These are phyloP conservation scores for Starmerella vaccinii DNA, from an alignment of 805 yeast species.

Conservation along the genomic window DNA sequence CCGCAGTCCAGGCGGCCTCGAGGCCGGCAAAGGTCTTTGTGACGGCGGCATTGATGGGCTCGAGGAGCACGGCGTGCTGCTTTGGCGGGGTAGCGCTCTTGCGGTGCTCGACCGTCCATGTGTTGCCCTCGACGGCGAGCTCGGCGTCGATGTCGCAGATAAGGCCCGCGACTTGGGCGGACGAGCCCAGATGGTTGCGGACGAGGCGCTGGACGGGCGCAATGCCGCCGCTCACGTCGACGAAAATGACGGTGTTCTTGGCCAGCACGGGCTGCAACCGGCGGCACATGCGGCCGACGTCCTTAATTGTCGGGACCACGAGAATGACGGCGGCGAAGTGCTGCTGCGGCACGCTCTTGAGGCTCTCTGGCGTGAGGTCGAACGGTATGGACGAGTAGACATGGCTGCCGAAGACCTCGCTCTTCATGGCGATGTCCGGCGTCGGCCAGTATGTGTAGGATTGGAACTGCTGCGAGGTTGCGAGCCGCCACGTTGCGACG, in stretches of 20 bases:
- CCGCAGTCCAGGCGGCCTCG: conserved; percentile 17
- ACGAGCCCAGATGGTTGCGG: conserved; percentile 17
- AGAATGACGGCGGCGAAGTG: conserved; percentile 20
- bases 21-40: conserved; percentile 10
- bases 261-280: conserved; percentile 21
- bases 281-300: conserved; percentile 26
- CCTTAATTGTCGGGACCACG: conserved; percentile 24
- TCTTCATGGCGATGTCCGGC: conserved; percentile 17
- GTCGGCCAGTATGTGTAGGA: conserved; percentile 27
- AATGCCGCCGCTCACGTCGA: conserved; percentile 25
- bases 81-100: conserved; percentile 4
- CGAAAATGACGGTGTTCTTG: conserved; percentile 21
- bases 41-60: conserved; percentile 16
- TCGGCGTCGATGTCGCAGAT: conserved; percentile 25
- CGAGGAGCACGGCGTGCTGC: conserved; percentile 12
- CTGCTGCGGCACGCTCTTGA: conserved; percentile 10
- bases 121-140: conserved; percentile 2
- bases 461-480: conserved; percentile 17
- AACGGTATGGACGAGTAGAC: conserved; percentile 19
- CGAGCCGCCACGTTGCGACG: conserved; percentile 25
- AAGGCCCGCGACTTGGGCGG: conserved; percentile 19
- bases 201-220: conserved; percentile 25
- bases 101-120: conserved; percentile 18
- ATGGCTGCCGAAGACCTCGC: conserved; percentile 19
- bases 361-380: conserved; percentile 17